Evolutionary conservation across 106 monocot species (phyloP).

Genomic region (Ottelia alismoides): DNA sequence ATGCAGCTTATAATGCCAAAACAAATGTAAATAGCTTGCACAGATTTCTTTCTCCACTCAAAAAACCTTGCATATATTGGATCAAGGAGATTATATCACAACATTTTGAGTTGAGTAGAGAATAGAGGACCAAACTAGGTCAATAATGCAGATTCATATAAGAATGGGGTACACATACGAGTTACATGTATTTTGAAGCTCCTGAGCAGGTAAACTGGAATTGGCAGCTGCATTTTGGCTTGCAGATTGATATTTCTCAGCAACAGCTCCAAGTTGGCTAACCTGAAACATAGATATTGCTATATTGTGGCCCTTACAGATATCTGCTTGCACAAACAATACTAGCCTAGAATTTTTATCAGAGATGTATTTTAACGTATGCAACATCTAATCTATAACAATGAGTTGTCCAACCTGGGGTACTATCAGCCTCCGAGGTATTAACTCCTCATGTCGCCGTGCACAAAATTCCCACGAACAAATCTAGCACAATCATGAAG

Average conservation of each 20-base stretch:
- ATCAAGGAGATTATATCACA: too few relatives aligned
- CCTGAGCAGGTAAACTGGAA: conserved; percentile 45
- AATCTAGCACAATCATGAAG: conserved; percentile 29
- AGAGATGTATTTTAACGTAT: too few relatives aligned
- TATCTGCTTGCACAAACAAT: too few relatives aligned
- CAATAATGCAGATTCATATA: too few relatives aligned
- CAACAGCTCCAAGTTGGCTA: conserved; percentile 71
- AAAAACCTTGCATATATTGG: too few relatives aligned
- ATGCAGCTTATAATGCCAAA: too few relatives aligned
- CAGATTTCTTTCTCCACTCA: too few relatives aligned
- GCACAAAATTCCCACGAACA: conserved; percentile 99
- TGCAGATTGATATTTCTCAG: conserved; percentile 76
- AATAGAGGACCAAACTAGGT: too few relatives aligned
- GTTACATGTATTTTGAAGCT: conserved; percentile 89
- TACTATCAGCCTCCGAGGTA: conserved; percentile 78
- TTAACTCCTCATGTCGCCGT: conserved; percentile 90
- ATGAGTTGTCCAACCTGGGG: conserved; percentile 94
- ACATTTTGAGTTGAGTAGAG: too few relatives aligned
- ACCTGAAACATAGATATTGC: conserved; percentile 29
- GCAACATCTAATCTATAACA: too few relatives aligned
- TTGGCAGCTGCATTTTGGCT: conserved; percentile 45
- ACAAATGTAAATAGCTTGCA: too few relatives aligned
- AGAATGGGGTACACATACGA: conserved; percentile 48
- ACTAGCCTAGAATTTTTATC: too few relatives aligned
- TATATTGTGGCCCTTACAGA: background rate